Evolutionary conservation across 2,329 filamentous ascomycete species (phyloP).

Genomic region (Zymoseptoria passerinii): DNA sequence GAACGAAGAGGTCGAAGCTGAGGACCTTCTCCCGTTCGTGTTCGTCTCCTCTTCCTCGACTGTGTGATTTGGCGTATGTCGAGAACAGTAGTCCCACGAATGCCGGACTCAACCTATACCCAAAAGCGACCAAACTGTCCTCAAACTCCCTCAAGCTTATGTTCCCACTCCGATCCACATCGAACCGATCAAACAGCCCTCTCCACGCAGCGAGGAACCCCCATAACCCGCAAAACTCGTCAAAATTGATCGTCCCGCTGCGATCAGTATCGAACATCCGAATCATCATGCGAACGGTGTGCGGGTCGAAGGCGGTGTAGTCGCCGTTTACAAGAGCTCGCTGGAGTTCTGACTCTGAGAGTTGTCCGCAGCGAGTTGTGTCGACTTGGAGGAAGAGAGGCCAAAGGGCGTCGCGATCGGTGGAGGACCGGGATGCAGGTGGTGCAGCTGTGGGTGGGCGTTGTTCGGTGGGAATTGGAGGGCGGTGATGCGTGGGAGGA

Average conservation of each 20-base stretch:
- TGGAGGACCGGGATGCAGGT: slow-evolving; percentile 45
- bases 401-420: slow-evolving; percentile 64
- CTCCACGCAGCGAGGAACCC: slow-evolving; percentile 92
- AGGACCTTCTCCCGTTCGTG: slow-evolving; percentile 33
- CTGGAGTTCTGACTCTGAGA: slow-evolving; percentile 79
- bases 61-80: slow-evolving; percentile 60
- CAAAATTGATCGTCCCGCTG: slow-evolving; percentile 80
- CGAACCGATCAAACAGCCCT: slow-evolving; percentile 88
- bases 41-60: slow-evolving; percentile 29
- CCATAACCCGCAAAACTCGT: slow-evolving; percentile 95
- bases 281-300: slow-evolving; percentile 98
- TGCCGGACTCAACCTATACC: slow-evolving; percentile 75
- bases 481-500: slow-evolving; percentile 55
- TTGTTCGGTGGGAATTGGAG: slow-evolving; percentile 39
- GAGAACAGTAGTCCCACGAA: slow-evolving; percentile 81
- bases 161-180: slow-evolving; percentile 66
- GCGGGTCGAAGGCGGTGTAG: slow-evolving; percentile 84
- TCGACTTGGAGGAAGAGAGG: slow-evolving; percentile 88
- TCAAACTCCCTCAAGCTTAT: slow-evolving; percentile 82
- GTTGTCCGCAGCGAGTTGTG: slow-evolving; percentile 69
- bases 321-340: slow-evolving; percentile 93
- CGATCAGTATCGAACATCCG: slow-evolving; percentile 97
- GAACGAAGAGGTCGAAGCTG: slow-evolving; percentile 87
- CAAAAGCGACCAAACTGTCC: slow-evolving; percentile 82
- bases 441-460: slow-evolving; percentile 43